Conservation (phyloP, 164 flowering plant genomes). For the Macadamia integrifolia region DNA sequence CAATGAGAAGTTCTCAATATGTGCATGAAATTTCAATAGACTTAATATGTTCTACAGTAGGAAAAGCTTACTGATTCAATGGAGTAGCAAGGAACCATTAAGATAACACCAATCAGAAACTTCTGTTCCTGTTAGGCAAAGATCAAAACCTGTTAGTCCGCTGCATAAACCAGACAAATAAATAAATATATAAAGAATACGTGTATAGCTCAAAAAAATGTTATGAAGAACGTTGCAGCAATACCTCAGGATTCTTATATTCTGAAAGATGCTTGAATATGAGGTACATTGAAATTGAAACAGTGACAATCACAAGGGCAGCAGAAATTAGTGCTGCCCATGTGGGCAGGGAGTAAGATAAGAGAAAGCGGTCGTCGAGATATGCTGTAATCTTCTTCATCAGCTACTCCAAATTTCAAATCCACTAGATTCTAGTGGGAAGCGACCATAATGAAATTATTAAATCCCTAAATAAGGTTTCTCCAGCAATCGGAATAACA, state of each 20-base stretch:
- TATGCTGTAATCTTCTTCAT: slow-evolving; percentile 33
- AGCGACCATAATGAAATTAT: slow-evolving; percentile 26
- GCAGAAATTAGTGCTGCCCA: slow-evolving; percentile 58
- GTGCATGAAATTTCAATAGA: too few relatives aligned
- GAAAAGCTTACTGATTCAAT: slow-evolving; percentile 75
- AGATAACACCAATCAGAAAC: slow-evolving; percentile 82
- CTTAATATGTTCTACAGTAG: too few relatives aligned
- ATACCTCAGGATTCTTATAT: slow-evolving; percentile 81
- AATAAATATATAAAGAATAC: neutral
- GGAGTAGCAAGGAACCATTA: slow-evolving; percentile 95
- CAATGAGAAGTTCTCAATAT: too few relatives aligned
- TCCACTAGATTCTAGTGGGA: slow-evolving; percentile 11
- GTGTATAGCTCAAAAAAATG: neutral
- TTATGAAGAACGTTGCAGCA: neutral
- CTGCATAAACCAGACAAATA: neutral
- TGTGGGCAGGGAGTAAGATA: slow-evolving; percentile 34
- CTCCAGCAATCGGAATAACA: neutral
- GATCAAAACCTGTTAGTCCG: neutral
- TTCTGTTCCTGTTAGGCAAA: slow-evolving; percentile 74
- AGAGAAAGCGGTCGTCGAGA: slow-evolving; percentile 17
- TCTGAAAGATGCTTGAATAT: slow-evolving; percentile 68
- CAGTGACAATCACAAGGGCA: slow-evolving; percentile 42
- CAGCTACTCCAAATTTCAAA: slow-evolving; percentile 13
- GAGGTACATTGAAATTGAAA: slow-evolving; percentile 57
- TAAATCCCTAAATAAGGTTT: slow-evolving; percentile 1